Percentiles rank a stretch among this genome's conserved stretches.
phyloP scores from a whole-genome alignment of 345 rosid species.

The Balakata baccata region DNA sequence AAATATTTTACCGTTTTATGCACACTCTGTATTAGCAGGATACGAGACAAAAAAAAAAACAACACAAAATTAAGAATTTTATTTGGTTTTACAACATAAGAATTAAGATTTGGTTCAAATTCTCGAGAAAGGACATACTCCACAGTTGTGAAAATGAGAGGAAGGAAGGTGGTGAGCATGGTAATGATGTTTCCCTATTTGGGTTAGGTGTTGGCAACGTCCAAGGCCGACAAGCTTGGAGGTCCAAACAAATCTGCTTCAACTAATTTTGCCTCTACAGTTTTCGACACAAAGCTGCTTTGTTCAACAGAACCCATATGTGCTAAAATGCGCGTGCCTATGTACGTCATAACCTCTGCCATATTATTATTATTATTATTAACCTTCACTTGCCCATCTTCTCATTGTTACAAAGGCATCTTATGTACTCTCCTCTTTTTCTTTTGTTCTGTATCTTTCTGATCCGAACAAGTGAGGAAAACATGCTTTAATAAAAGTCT shows the following conservation, averaged over 20 bases:
- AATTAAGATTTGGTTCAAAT: background rate
- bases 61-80: no score
- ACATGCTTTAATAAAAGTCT: conserved; percentile 24
- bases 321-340: conserved; percentile 54
- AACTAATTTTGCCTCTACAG: conserved; percentile 23
- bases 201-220: conserved; percentile 34
- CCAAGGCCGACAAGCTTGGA: conserved; percentile 35
- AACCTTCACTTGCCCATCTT: background rate
- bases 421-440: background rate
- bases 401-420: no score
- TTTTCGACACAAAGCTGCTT: conserved; percentile 38
- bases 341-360: conserved; percentile 40
- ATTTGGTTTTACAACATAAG: no score
- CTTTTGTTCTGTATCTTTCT: conserved; percentile 4
- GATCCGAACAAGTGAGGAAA: conserved; percentile 11
- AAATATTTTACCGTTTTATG: no score
- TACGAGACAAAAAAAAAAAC: no score
- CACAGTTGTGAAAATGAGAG: background rate
- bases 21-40: no score
- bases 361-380: conserved; percentile 13
- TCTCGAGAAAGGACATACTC: background rate
- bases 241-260: conserved; percentile 31
- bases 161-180: background rate
- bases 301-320: background rate
- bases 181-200: conserved; percentile 8